Evolutionary conservation across 345 rosid genomes (phyloP).

Genomic region (Hypericum perforatum): DNA sequence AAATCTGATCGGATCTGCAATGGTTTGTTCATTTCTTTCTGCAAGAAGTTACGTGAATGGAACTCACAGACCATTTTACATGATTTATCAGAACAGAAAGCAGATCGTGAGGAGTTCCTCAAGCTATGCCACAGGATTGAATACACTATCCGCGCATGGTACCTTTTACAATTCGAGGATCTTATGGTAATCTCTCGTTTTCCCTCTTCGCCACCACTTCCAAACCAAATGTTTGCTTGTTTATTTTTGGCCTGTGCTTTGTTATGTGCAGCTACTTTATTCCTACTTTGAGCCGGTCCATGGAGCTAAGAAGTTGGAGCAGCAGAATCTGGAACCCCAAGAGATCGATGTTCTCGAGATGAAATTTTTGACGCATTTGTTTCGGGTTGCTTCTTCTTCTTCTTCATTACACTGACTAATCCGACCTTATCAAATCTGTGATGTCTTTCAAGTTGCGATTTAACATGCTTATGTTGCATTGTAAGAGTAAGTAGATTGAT

Average conservation of each 20-base stretch:
- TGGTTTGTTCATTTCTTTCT: constrained; percentile 1
- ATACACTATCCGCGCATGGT: constrained; percentile 97
- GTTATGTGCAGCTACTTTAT: constrained; percentile 67
- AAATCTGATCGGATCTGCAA: too few species aligned
- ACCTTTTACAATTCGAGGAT: constrained; percentile 85
- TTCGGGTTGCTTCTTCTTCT: constrained; percentile 44
- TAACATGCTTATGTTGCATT: too few species aligned
- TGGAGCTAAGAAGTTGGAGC: constrained; percentile 69
- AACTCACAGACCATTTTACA: too few species aligned
- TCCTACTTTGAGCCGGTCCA: constrained; percentile 79
- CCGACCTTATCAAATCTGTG: too few species aligned
- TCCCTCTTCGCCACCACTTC: neutral
- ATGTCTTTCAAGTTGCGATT: too few species aligned
- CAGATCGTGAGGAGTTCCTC: constrained; percentile 67
- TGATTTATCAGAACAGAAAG: constrained; percentile 39
- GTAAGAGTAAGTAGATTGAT: neutral
- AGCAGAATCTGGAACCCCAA: constrained; percentile 48
- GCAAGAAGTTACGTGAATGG: too few species aligned
- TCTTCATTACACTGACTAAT: too few species aligned
- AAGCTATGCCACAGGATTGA: constrained; percentile 89
- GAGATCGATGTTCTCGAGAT: constrained; percentile 79
- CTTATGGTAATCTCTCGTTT: constrained; percentile 46
- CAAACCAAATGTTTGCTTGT: neutral
- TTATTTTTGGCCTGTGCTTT: constrained; percentile 5
- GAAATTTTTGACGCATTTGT: constrained; percentile 69